Percentiles rank a stretch among this genome's conserved stretches.
These are phyloP conservation scores for Teunomyces funiuensis DNA, from an alignment of 805 yeast species.

Conservation along the genomic window DNA sequence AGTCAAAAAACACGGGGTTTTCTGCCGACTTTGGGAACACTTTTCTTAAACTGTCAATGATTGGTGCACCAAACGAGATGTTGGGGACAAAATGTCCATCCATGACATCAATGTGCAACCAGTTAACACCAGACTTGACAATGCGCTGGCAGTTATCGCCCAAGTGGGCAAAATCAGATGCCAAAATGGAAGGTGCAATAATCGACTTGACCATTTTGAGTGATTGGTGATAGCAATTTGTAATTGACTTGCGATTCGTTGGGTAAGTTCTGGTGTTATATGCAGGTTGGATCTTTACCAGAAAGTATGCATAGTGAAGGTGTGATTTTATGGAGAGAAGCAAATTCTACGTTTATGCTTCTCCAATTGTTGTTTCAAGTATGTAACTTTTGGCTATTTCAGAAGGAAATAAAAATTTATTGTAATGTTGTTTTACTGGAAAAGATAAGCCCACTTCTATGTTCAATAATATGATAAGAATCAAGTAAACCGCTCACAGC, in stretches of 20 bases:
- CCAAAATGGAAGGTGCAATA: constrained; percentile 92
- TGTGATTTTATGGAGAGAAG: too few species aligned
- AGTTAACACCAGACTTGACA: constrained; percentile 80
- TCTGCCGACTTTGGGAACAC: constrained; percentile 66
- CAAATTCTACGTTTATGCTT: too few species aligned
- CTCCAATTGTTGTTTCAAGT: too few species aligned
- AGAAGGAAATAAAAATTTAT: too few species aligned
- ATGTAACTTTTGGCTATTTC: too few species aligned
- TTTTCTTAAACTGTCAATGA: constrained; percentile 73
- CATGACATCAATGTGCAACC: constrained; percentile 99
- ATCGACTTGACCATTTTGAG: constrained; percentile 68
- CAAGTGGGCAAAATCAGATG: constrained; percentile 86
- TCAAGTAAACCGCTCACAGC: too few species aligned
- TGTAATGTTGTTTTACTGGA: too few species aligned
- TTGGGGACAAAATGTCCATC: constrained; percentile 99
- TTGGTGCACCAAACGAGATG: constrained; percentile 90
- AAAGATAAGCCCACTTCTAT: too few species aligned
- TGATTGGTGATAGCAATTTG: background rate
- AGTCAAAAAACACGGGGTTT: constrained; percentile 68
- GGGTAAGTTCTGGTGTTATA: background rate
- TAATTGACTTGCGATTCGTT: background rate
- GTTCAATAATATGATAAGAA: too few species aligned
- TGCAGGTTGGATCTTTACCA: too few species aligned
- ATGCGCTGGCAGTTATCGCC: constrained; percentile 85
- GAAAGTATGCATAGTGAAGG: too few species aligned